Conservation (phyloP, 176 grass and related monocot genomes). For the Eragrostis curvula region DNA sequence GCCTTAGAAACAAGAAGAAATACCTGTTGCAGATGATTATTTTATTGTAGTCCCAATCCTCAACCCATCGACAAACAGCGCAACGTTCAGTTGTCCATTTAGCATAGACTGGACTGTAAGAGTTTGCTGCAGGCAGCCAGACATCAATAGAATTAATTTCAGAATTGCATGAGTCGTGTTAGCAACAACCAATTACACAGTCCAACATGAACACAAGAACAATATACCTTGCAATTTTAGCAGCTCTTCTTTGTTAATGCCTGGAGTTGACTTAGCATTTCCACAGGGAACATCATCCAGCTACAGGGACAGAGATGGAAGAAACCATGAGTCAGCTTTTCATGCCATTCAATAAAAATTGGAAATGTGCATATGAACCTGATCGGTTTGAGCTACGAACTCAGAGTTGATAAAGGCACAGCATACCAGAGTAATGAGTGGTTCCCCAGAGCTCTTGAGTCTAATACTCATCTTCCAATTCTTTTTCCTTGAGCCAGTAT, state of each 20-base stretch:
- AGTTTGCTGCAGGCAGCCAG: conserved; percentile 51
- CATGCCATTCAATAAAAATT: neutral
- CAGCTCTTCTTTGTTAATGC: conserved; percentile 61
- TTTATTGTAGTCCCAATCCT: conserved; percentile 99
- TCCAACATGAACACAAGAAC: conserved; percentile 25
- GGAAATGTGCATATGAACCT: neutral
- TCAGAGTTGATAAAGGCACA: conserved; percentile 9
- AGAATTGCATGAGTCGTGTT: conserved; percentile 4
- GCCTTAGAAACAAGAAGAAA: neutral
- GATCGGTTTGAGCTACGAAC: neutral
- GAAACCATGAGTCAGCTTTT: neutral
- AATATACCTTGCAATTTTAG: conserved; percentile 51
- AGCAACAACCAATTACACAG: conserved; percentile 16
- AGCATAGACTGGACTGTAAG: conserved; percentile 73
- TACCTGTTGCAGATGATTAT: conserved; percentile 99
- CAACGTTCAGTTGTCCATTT: conserved; percentile 98
- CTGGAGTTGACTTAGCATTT: conserved; percentile 41
- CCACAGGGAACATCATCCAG: conserved; percentile 56
- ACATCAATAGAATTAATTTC: conserved; percentile 31
- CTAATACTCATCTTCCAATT: conserved; percentile 89
- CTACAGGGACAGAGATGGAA: conserved; percentile 42
- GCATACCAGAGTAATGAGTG: conserved; percentile 66
- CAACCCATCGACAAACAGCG: conserved; percentile 95
- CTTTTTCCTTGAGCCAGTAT: conserved; percentile 93
- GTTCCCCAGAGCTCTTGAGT: conserved; percentile 68